phyloP scores from a whole-genome alignment of 164 flowering plant genomes.

The Liquidambar formosana region DNA sequence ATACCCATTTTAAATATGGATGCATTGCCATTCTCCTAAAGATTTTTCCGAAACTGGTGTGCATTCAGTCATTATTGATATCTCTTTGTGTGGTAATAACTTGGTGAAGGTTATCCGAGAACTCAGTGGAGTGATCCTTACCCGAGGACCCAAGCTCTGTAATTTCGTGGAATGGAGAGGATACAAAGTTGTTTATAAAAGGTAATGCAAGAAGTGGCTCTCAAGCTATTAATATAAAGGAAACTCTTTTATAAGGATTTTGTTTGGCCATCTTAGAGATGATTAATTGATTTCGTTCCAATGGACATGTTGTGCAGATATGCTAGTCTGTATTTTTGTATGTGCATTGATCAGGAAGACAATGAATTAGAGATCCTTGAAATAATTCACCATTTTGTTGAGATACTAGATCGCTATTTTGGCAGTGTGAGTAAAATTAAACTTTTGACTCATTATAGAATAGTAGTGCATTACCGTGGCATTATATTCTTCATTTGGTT shows the following conservation, averaged over 20 bases:
- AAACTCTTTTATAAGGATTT: no score
- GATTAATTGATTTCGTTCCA: no score
- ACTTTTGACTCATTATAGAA: neutral
- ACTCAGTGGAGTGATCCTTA: conserved; percentile 83
- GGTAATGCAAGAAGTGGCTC: conserved; percentile 37
- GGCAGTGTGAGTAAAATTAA: conserved; percentile 64
- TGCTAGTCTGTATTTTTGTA: conserved; percentile 87
- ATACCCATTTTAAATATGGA: no score
- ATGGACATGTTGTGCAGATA: conserved; percentile 43
- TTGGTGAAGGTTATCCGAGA: conserved; percentile 71
- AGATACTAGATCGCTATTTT: conserved; percentile 87
- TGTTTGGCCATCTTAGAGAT: neutral
- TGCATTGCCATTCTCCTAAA: neutral
- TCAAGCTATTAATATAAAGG: neutral
- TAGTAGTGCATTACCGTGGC: no score
- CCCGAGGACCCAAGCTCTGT: conserved; percentile 87
- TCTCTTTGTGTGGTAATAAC: neutral
- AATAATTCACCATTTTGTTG: conserved; percentile 85
- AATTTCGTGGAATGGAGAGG: conserved; percentile 98
- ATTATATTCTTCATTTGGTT: neutral
- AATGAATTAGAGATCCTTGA: conserved; percentile 83
- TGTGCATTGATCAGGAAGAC: conserved; percentile 82
- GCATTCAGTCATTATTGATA: neutral
- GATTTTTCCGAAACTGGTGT: neutral
- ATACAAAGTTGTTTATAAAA: conserved; percentile 84